A percentile compares a stretch with the other conserved stretches of the same genome.
Conservation (phyloP, 305 asterid genomes). For the Stenogyne calaminthoides region DNA sequence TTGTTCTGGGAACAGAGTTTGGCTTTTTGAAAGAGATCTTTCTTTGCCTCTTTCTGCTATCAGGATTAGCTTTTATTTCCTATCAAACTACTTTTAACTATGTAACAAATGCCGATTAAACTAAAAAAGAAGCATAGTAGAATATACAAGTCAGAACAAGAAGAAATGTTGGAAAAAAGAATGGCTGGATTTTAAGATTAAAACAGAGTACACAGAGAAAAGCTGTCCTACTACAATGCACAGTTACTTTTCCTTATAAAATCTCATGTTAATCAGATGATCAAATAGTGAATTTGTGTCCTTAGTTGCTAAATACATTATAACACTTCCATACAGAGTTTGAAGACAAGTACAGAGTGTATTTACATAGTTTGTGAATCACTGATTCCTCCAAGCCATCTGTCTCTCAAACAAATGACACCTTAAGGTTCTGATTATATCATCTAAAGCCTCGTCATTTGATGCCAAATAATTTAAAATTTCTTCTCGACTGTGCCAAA, state of each 20-base stretch:
- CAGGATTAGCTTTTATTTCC: slow-evolving; percentile 9
- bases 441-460: slow-evolving; percentile 52
- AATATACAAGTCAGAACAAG: background rate
- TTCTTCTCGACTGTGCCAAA: slow-evolving; percentile 56
- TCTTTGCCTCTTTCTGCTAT: slow-evolving; percentile 9
- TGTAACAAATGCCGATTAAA: background rate
- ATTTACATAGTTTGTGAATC: slow-evolving; percentile 28
- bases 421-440: slow-evolving; percentile 59
- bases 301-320: background rate
- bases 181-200: slow-evolving; percentile 8
- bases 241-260: background rate
- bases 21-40: background rate
- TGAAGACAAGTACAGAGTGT: slow-evolving; percentile 4
- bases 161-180: slow-evolving; percentile 10
- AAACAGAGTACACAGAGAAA: slow-evolving; percentile 24
- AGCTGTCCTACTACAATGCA: slow-evolving; percentile 21
- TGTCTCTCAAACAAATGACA: slow-evolving; percentile 55
- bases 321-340: background rate
- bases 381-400: slow-evolving; percentile 13
- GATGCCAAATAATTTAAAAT: slow-evolving; percentile 61
- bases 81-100: background rate
- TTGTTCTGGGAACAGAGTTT: slow-evolving; percentile 4
- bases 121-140: background rate
- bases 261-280: slow-evolving; percentile 14
- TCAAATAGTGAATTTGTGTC: background rate